Conservation (phyloP, 2,329 filamentous ascomycete species). For the Fusarium setosum region DNA sequence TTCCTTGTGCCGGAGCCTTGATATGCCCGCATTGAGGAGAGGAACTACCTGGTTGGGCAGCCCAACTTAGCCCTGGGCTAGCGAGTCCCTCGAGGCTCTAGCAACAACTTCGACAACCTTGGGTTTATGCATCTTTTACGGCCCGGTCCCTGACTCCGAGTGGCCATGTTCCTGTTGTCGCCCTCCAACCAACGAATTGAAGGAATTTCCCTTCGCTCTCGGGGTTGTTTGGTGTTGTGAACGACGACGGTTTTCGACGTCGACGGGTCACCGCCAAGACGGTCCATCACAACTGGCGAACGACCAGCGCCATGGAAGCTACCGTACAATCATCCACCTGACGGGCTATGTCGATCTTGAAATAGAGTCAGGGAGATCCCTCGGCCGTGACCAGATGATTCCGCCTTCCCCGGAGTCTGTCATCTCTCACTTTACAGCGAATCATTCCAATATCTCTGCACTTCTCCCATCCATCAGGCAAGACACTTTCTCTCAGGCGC, state of each 20-base stretch:
- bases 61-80: neutral
- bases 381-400: neutral
- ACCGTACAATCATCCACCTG: neutral
- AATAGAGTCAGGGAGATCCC: slow-evolving; percentile 3
- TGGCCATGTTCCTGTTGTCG: slow-evolving; percentile 13
- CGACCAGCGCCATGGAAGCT: neutral
- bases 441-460: neutral
- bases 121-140: slow-evolving; percentile 29
- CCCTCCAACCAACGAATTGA: slow-evolving; percentile 16
- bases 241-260: neutral
- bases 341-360: slow-evolving; percentile 24
- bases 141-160: slow-evolving; percentile 20
- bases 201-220: slow-evolving; percentile 1
- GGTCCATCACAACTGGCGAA: neutral
- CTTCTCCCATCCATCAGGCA: neutral
- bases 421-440: slow-evolving; percentile 1
- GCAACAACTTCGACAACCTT: slow-evolving; percentile 6
- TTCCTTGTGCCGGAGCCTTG: slow-evolving; percentile 3
- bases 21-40: slow-evolving; percentile 9
- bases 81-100: neutral
- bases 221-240: neutral
- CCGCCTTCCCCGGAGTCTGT: neutral
- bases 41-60: slow-evolving; percentile 14
- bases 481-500: neutral
- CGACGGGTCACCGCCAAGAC: neutral